Evolutionary conservation across 2,329 filamentous ascomycete species (phyloP).

Genomic region (Immersiporthe knoxdaviesiana): DNA sequence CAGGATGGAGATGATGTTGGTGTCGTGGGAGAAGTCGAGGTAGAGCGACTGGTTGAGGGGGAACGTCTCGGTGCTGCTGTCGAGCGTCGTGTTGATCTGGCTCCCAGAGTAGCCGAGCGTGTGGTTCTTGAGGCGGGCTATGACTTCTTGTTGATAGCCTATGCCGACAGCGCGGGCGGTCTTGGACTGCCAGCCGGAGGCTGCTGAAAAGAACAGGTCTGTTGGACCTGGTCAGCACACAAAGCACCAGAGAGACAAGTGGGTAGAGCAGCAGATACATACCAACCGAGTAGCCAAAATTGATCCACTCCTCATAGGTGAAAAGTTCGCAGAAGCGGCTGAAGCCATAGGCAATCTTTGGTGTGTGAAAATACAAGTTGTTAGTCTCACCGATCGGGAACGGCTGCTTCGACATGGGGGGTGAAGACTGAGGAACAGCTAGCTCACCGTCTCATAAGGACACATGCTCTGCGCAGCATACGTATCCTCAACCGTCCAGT

Average conservation of each 20-base stretch:
- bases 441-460: constrained; percentile 68
- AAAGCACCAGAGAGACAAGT: too few species aligned
- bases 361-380: background rate
- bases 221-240: constrained; percentile 2
- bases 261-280: background rate
- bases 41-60: constrained; percentile 74
- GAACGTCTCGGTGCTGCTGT: constrained; percentile 69
- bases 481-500: constrained; percentile 66
- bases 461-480: constrained; percentile 74
- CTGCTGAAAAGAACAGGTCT: constrained; percentile 65
- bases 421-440: background rate
- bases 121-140: constrained; percentile 71
- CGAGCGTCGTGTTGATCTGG: constrained; percentile 71
- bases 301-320: constrained; percentile 74
- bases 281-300: constrained; percentile 70
- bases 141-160: constrained; percentile 72
- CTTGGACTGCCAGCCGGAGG: constrained; percentile 65
- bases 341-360: constrained; percentile 69
- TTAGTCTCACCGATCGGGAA: constrained; percentile 16
- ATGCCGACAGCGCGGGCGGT: constrained; percentile 73
- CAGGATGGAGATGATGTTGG: constrained; percentile 70
- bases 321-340: constrained; percentile 76
- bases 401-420: background rate
- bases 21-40: constrained; percentile 79
- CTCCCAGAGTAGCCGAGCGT: constrained; percentile 61